Conservation (phyloP, 73 alveolate species). For the Paramecium octaurelia region DNA sequence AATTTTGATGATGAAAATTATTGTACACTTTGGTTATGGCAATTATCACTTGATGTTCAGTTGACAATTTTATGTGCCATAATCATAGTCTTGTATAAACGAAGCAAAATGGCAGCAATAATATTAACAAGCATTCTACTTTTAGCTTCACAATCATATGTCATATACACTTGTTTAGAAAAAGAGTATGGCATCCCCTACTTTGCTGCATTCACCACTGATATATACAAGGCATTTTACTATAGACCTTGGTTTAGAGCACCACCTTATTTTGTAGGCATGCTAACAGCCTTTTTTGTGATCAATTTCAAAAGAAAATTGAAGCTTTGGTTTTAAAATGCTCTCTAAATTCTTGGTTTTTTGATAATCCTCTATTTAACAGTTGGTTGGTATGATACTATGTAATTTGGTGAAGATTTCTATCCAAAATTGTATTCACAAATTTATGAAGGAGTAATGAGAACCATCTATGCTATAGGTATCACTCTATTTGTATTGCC, state of each 20-base stretch:
- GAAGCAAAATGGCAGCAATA: not conserved
- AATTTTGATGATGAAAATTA: slow-evolving; percentile 30
- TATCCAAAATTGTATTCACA: not conserved
- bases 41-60: slow-evolving; percentile 6
- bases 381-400: slow-evolving; percentile 35
- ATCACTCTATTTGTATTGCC: not conserved
- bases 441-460: not conserved
- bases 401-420: not conserved
- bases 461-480: not conserved
- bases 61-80: not conserved
- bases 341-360: not conserved
- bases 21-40: slow-evolving; percentile 15
- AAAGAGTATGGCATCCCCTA: slow-evolving; percentile 3
- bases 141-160: not conserved
- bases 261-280: slow-evolving; percentile 33
- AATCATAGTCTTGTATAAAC: not conserved
- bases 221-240: not conserved
- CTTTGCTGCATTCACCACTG: not conserved
- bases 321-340: not conserved
- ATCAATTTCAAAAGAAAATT: not conserved
- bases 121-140: not conserved
- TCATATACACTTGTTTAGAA: not conserved
- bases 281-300: not conserved
- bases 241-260: slow-evolving; percentile 46
- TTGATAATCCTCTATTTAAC: not conserved